Conservation (phyloP, 306 rosid species). For the Mucuna pruriens region DNA sequence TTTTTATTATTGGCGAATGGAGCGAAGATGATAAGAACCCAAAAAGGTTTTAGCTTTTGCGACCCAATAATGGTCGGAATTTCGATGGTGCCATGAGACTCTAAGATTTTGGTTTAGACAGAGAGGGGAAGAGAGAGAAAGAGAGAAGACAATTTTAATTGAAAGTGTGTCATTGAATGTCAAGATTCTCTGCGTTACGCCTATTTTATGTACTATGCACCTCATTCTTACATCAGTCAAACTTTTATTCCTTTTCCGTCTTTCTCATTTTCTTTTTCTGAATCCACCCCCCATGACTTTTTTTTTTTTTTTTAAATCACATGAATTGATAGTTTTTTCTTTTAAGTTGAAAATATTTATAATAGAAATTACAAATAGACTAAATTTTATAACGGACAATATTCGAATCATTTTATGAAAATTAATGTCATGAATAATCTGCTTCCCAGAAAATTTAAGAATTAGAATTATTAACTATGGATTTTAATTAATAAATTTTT, state of each 20-base stretch:
- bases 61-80: constrained; percentile 10
- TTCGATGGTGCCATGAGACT: not conserved
- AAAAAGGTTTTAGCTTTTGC: constrained; percentile 36
- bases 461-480: too few species aligned
- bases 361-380: too few species aligned
- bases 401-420: too few species aligned
- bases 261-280: not conserved
- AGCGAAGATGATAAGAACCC: constrained; percentile 14
- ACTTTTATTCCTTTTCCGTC: not conserved
- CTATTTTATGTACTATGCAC: constrained; percentile 15
- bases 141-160: constrained; percentile 15
- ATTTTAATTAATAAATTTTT: too few species aligned
- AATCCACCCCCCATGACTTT: not conserved
- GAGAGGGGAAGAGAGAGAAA: not conserved
- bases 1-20: constrained; percentile 18
- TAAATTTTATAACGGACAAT: too few species aligned
- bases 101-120: constrained; percentile 11
- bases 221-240: not conserved
- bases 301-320: not conserved
- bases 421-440: too few species aligned
- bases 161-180: constrained; percentile 20
- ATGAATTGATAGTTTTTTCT: not conserved
- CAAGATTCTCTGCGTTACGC: constrained; percentile 22
- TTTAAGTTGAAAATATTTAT: too few species aligned
- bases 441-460: too few species aligned